phyloP scores from a whole-genome alignment of 1,284 basidiomycete species.

The Laetiporus sulphureus region DNA sequence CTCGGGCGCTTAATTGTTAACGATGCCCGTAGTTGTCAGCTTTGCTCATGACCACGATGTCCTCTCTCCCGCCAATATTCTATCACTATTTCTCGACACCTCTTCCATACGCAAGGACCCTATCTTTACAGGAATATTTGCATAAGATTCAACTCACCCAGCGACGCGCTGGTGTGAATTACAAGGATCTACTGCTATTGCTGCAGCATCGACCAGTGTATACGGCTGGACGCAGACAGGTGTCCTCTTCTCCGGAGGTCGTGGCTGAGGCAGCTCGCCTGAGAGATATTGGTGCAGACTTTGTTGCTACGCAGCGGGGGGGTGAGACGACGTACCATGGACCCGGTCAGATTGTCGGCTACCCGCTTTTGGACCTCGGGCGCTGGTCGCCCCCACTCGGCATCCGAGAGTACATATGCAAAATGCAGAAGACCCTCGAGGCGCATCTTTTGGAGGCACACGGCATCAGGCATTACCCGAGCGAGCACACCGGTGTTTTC shows the following conservation, averaged over 20 bases:
- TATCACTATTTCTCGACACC: conserved; percentile 74
- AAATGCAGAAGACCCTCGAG: conserved; percentile 59
- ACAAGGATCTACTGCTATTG: conserved; percentile 65
- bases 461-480: conserved; percentile 43
- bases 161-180: conserved; percentile 35
- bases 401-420: conserved; percentile 70
- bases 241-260: conserved; percentile 44
- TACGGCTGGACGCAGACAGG: conserved; percentile 85
- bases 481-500: conserved; percentile 77
- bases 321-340: conserved; percentile 97
- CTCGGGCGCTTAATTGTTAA: no score
- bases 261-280: conserved; percentile 64
- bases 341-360: conserved; percentile 95
- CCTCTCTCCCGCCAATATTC: conserved; percentile 49
- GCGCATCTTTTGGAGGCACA: conserved; percentile 51
- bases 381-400: conserved; percentile 38
- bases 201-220: conserved; percentile 91
- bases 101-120: conserved; percentile 64
- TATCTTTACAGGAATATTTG: conserved; percentile 66
- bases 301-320: conserved; percentile 78
- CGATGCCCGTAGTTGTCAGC: not conserved
- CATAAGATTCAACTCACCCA: conserved; percentile 54
- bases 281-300: conserved; percentile 78
- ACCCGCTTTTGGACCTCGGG: conserved; percentile 84
- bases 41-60: not conserved